phyloP scores from a whole-genome alignment of 2,329 filamentous ascomycete genomes.

The Fusarium lateritium region DNA sequence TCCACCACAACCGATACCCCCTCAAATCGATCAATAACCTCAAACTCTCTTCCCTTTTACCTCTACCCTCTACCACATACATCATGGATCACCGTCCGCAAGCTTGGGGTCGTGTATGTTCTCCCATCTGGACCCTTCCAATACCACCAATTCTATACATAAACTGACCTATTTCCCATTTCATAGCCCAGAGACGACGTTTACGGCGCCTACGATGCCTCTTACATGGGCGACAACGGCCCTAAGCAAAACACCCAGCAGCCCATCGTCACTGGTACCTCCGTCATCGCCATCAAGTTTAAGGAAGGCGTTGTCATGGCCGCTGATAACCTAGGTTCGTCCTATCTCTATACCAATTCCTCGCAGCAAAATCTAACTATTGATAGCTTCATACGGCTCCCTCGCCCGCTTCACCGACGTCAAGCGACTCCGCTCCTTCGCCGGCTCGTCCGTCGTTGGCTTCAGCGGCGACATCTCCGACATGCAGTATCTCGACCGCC shows the following conservation, averaged over 20 bases:
- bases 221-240: slow-evolving; percentile 80
- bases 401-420: slow-evolving; percentile 97
- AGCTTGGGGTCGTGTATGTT: slow-evolving; percentile 79
- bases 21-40: background rate
- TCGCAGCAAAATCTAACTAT: slow-evolving; percentile 17
- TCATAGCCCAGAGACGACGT: slow-evolving; percentile 93
- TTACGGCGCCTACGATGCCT: slow-evolving; percentile 92
- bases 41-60: slow-evolving; percentile 14
- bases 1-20: slow-evolving; percentile 1
- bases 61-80: slow-evolving; percentile 37
- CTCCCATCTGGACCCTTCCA: slow-evolving; percentile 1
- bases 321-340: slow-evolving; percentile 92
- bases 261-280: slow-evolving; percentile 96
- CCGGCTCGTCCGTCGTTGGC: slow-evolving; percentile 85
- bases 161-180: slow-evolving; percentile 10
- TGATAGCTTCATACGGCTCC: slow-evolving; percentile 92
- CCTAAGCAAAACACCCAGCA: slow-evolving; percentile 91
- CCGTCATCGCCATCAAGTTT: slow-evolving; percentile 95
- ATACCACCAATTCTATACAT: background rate
- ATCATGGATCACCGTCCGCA: slow-evolving; percentile 81
- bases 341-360: slow-evolving; percentile 3
- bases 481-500: slow-evolving; percentile 98
- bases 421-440: slow-evolving; percentile 93
- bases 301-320: slow-evolving; percentile 97
- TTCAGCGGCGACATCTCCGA: slow-evolving; percentile 98